phyloP scores from a whole-genome alignment of 768 basidiomycete genomes.

The Tremella yokohamensis region DNA sequence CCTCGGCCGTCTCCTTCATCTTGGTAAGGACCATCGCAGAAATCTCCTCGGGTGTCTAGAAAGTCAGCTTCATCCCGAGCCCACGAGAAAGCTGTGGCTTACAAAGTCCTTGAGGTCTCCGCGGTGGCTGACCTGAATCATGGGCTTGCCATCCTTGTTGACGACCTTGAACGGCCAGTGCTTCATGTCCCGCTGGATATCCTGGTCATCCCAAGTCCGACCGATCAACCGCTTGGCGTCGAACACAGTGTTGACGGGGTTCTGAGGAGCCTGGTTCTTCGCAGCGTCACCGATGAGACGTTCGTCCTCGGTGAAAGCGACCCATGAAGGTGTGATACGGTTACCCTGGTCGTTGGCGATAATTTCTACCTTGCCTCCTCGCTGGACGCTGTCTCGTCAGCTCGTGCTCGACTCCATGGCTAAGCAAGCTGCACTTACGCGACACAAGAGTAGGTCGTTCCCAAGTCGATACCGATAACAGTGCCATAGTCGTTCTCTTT shows the following conservation, averaged over 20 bases:
- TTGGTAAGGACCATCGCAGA: conserved; percentile 64
- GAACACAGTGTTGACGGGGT: conserved; percentile 90
- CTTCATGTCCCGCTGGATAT: conserved; percentile 56
- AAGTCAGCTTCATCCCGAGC: neutral
- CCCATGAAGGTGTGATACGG: conserved; percentile 86
- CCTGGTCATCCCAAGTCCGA: conserved; percentile 69
- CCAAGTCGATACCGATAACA: conserved; percentile 83
- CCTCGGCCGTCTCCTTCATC: conserved; percentile 70
- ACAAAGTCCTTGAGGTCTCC: conserved; percentile 58
- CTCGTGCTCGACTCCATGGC: neutral
- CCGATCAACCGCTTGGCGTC: conserved; percentile 96
- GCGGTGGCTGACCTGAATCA: conserved; percentile 58
- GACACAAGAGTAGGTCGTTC: conserved; percentile 95
- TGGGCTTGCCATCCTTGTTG: conserved; percentile 51
- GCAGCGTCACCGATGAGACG: conserved; percentile 87
- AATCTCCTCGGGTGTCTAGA: conserved; percentile 62
- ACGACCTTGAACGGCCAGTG: conserved; percentile 55
- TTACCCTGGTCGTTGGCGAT: conserved; percentile 87
- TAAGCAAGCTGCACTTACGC: conserved; percentile 60
- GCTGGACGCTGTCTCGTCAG: conserved; percentile 58
- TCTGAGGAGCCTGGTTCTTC: conserved; percentile 90
- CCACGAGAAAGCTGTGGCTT: conserved; percentile 7
- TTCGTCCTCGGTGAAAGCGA: conserved; percentile 73
- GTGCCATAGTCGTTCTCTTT: conserved; percentile 76
- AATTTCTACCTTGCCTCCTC: conserved; percentile 79